A percentile compares a stretch with the other conserved stretches of the same genome.
Evolutionary conservation across 2,329 filamentous ascomycete genomes (phyloP).

Genomic region (Apiospora koreana): DNA sequence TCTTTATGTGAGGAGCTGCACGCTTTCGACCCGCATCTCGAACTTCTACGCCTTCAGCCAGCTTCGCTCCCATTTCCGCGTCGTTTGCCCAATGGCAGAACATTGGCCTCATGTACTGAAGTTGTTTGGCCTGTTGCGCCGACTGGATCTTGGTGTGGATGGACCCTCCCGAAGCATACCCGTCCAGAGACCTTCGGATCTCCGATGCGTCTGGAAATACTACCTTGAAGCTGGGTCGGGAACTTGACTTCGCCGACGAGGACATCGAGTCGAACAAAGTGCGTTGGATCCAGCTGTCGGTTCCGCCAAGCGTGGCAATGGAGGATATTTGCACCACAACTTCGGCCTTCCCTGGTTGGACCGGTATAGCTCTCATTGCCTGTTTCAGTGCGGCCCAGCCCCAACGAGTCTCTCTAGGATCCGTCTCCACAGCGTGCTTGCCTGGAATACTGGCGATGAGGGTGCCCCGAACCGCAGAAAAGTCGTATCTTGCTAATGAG

Average conservation of each 20-base stretch:
- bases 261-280: conserved; percentile 55
- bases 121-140: conserved; percentile 69
- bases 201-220: conserved; percentile 82
- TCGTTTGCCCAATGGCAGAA: conserved; percentile 78
- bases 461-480: conserved; percentile 66
- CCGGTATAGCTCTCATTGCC: conserved; percentile 56
- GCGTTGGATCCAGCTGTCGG: conserved; percentile 70
- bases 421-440: conserved; percentile 52
- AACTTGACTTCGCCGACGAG: conserved; percentile 17
- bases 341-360: conserved; percentile 41
- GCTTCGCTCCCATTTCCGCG: conserved; percentile 31
- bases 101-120: conserved; percentile 69
- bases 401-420: conserved; percentile 61
- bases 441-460: conserved; percentile 81
- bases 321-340: conserved; percentile 74
- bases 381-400: conserved; percentile 73
- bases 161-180: conserved; percentile 74
- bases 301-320: conserved; percentile 74
- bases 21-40: conserved; percentile 61
- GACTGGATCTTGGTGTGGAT: conserved; percentile 82
- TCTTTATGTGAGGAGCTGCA: conserved; percentile 88
- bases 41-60: conserved; percentile 17
- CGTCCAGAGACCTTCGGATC: conserved; percentile 74
- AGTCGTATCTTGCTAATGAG: conserved; percentile 66
- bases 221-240: conserved; percentile 61